Evolutionary conservation across 164 flowering plant species (phyloP).

Genomic region (Chimonanthus salicifolius): DNA sequence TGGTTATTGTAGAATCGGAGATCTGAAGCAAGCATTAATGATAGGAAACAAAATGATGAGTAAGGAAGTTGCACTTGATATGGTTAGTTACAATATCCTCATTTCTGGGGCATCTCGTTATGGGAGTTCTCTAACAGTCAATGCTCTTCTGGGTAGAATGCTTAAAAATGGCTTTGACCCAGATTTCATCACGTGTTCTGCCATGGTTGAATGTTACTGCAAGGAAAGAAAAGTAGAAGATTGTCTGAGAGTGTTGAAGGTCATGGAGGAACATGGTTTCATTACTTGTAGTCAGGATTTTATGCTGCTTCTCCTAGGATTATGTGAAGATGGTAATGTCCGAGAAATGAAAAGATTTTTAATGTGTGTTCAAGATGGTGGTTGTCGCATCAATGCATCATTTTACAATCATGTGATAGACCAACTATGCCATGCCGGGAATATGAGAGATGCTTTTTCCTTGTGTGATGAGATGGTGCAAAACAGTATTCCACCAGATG

Average conservation of each 20-base stretch:
- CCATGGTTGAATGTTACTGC: not conserved
- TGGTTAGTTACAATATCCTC: not conserved
- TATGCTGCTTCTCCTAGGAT: conserved; percentile 1
- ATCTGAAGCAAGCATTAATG: not conserved
- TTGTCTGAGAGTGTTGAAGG: not conserved
- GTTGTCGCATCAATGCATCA: not conserved
- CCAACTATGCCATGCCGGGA: not conserved
- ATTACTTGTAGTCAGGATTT: conserved; percentile 6
- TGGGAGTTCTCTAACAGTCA: not conserved
- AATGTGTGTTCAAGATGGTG: not conserved
- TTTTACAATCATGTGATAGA: conserved; percentile 7
- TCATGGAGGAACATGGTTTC: conserved; percentile 1
- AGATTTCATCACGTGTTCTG: not conserved
- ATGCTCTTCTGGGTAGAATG: conserved; percentile 1
- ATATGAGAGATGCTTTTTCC: conserved; percentile 3
- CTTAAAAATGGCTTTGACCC: not conserved
- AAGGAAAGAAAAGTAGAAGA: not conserved
- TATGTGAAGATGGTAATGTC: not conserved
- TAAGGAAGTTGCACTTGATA: not conserved
- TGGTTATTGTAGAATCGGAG: conserved; percentile 1
- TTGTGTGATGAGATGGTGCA: conserved; percentile 6
- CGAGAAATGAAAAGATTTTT: not conserved
- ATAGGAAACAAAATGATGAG: not conserved
- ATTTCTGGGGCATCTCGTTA: not conserved
- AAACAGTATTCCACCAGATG: conserved; percentile 5